phyloP scores from a whole-genome alignment of 768 basidiomycete species.

The Russula sp. region DNA sequence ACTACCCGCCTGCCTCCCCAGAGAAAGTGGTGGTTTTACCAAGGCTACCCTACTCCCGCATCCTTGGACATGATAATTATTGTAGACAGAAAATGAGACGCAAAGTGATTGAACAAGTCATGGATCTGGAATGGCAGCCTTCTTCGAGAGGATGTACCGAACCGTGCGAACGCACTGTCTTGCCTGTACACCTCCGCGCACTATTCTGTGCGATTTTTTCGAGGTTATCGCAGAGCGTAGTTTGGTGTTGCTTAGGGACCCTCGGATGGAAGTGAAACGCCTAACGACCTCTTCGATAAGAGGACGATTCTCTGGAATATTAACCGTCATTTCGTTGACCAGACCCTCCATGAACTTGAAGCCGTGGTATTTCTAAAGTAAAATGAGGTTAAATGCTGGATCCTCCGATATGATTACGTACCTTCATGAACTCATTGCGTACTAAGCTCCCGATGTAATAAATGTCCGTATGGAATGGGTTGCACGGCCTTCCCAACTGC shows the following conservation, averaged over 20 bases:
- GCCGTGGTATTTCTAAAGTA: conserved; percentile 24
- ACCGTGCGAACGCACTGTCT: conserved; percentile 2
- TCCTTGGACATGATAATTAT: not conserved
- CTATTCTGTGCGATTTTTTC: not conserved
- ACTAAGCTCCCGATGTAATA: conserved; percentile 35
- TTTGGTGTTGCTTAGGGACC: conserved; percentile 1
- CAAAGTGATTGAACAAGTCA: not conserved
- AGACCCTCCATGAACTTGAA: conserved; percentile 28
- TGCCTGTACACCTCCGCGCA: not conserved
- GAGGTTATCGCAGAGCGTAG: conserved; percentile 12
- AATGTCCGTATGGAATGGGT: conserved; percentile 35
- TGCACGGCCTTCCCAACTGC: conserved; percentile 12
- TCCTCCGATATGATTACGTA: conserved; percentile 17
- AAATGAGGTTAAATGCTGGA: not conserved
- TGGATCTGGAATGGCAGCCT: conserved; percentile 5
- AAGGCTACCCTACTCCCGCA: not conserved
- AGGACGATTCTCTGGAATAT: conserved; percentile 29
- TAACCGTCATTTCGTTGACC: conserved; percentile 27
- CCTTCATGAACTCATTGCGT: conserved; percentile 27
- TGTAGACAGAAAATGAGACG: too few species aligned
- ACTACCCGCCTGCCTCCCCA: too few species aligned
- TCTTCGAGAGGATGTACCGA: conserved; percentile 1
- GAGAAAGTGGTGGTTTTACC: not conserved
- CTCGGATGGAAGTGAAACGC: not conserved
- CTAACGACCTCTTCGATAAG: conserved; percentile 20